These are phyloP conservation scores for Sisymbrium altissimum DNA, from an alignment of 345 rosid species.

Conservation along the genomic window DNA sequence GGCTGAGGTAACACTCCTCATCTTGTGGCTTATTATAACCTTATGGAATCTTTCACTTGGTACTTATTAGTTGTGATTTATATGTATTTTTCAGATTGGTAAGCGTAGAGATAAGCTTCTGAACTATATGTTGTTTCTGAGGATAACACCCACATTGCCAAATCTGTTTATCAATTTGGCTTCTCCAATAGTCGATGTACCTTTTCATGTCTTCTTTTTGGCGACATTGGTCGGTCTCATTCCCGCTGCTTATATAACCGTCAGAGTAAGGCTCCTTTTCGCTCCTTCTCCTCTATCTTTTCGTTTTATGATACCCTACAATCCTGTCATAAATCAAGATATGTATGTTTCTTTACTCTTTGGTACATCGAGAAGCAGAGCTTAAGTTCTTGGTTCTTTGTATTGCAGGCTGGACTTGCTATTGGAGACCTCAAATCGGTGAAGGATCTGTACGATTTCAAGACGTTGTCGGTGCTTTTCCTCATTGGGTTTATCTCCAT, in stretches of 20 bases:
- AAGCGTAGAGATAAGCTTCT: conserved; percentile 88
- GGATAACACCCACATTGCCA: conserved; percentile 92
- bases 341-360: background rate
- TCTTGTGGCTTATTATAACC: no score
- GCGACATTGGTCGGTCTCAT: conserved; percentile 90
- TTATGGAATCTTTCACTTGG: no score
- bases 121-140: conserved; percentile 94
- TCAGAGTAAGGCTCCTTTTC: conserved; percentile 59
- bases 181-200: conserved; percentile 94
- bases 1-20: conserved; percentile 57
- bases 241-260: conserved; percentile 92
- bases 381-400: background rate
- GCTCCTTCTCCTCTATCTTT: no score
- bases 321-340: no score
- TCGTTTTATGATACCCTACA: no score
- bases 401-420: conserved; percentile 74
- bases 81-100: conserved; percentile 51
- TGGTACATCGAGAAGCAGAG: background rate
- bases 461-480: conserved; percentile 69
- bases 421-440: conserved; percentile 82
- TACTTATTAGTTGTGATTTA: background rate
- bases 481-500: conserved; percentile 66
- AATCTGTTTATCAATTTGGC: conserved; percentile 97
- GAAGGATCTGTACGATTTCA: conserved; percentile 79
- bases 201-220: conserved; percentile 87